Conservation (phyloP, 495 filamentous ascomycete species). For the Talaromyces liani region DNA sequence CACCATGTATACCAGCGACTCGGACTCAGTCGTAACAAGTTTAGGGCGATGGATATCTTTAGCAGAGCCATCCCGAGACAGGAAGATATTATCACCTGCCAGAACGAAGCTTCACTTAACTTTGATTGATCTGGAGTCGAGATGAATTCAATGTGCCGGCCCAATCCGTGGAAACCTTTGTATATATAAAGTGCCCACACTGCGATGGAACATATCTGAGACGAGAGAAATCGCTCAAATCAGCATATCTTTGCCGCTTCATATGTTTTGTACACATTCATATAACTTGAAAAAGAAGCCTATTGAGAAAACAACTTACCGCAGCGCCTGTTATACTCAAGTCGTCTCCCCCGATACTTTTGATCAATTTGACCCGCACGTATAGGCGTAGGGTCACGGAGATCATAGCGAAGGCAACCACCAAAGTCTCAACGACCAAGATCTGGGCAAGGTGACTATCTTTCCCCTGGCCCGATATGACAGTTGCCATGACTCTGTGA, state of each 20-base stretch:
- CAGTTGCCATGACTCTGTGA: too few relatives aligned
- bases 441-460: background rate
- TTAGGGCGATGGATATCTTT: background rate
- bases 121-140: background rate
- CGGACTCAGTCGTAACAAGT: background rate
- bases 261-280: background rate
- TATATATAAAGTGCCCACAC: background rate
- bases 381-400: background rate
- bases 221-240: background rate
- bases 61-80: background rate
- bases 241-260: too few relatives aligned
- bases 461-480: background rate
- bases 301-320: background rate
- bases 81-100: background rate
- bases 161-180: background rate
- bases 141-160: background rate
- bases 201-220: background rate
- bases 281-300: too few relatives aligned
- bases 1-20: background rate
- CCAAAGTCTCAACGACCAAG: background rate
- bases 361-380: background rate
- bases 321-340: background rate
- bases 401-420: background rate
- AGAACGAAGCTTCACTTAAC: background rate
- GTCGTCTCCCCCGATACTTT: background rate